Conservation (phyloP, 2,329 filamentous ascomycete species). For the Ceratocystis smalleyi region DNA sequence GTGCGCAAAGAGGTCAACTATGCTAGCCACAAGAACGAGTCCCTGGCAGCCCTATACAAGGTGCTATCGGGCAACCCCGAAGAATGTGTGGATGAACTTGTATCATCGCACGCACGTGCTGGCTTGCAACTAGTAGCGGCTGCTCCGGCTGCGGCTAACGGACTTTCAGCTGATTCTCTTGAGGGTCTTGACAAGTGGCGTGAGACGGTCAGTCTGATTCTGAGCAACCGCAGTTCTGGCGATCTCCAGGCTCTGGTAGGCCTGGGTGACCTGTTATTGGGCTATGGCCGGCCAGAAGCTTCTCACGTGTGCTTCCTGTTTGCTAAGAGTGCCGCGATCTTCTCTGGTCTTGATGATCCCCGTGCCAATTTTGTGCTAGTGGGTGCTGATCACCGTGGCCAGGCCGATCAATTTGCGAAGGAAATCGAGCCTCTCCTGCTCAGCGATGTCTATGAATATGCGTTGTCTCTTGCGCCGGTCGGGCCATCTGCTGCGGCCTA, state of each 20-base stretch:
- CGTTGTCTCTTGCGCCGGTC: conserved; percentile 52
- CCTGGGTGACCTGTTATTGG: conserved; percentile 64
- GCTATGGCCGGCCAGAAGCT: conserved; percentile 79
- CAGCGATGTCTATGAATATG: conserved; percentile 94
- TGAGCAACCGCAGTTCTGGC: conserved; percentile 68
- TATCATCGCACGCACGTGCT: conserved; percentile 79
- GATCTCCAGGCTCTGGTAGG: conserved; percentile 65
- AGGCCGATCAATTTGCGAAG: conserved; percentile 55
- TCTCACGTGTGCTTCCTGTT: conserved; percentile 92
- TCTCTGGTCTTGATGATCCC: conserved; percentile 72
- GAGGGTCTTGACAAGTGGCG: conserved; percentile 87
- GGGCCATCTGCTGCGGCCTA: conserved; percentile 35
- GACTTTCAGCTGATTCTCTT: conserved; percentile 47
- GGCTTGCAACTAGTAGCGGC: conserved; percentile 82
- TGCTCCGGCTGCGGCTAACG: conserved; percentile 37
- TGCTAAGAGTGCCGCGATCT: conserved; percentile 51
- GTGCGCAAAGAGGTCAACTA: conserved; percentile 87
- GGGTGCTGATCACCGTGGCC: conserved; percentile 63
- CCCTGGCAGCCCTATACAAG: conserved; percentile 81
- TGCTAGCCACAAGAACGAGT: conserved; percentile 63
- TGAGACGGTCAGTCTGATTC: conserved; percentile 70
- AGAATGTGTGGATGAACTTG: conserved; percentile 88
- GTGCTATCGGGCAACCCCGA: conserved; percentile 87
- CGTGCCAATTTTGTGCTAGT: conserved; percentile 66
- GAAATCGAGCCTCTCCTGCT: conserved; percentile 79